Evolutionary conservation across 805 yeast species (phyloP).

Genomic region (Saccharomycopsis vini): DNA sequence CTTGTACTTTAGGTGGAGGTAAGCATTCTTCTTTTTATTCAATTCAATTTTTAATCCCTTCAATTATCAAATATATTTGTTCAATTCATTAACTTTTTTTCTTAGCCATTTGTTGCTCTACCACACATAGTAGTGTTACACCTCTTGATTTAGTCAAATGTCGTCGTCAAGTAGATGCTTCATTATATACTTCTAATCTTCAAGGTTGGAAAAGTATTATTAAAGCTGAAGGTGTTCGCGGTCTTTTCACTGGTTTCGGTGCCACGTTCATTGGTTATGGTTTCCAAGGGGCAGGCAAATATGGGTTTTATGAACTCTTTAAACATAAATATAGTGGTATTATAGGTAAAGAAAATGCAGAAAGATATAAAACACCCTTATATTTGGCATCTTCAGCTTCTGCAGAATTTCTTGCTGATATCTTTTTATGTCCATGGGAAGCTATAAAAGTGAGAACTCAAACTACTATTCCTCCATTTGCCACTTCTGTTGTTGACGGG

Average conservation of each 20-base stretch:
- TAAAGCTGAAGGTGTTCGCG: conserved; percentile 62
- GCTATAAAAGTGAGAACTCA: conserved; percentile 92
- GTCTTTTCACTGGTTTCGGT: conserved; percentile 79
- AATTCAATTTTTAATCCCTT: too few relatives aligned
- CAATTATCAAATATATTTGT: too few relatives aligned
- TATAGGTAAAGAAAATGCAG: conserved; percentile 55
- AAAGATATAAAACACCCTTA: conserved; percentile 60
- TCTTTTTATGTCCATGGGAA: conserved; percentile 87
- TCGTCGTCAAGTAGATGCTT: conserved; percentile 78
- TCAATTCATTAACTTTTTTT: too few relatives aligned
- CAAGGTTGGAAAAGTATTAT: conserved; percentile 78
- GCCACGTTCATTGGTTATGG: conserved; percentile 93
- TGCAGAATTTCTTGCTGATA: conserved; percentile 90
- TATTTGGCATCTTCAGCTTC: conserved; percentile 82
- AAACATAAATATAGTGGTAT: conserved; percentile 66
- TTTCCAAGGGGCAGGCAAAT: conserved; percentile 94
- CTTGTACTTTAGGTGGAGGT: conserved; percentile 73
- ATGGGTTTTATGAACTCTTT: conserved; percentile 90
- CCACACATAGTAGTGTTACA: conserved; percentile 88
- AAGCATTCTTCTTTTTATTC: too few relatives aligned
- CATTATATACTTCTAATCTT: conserved; percentile 62
- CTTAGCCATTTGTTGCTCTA: conserved; percentile 75
- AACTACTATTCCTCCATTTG: conserved; percentile 84
- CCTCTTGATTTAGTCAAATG: conserved; percentile 92
- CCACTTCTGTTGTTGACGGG: conserved; percentile 55